A percentile compares a stretch with the other conserved stretches of the same genome.
These are phyloP conservation scores for Glycyrrhiza uralensis DNA, from an alignment of 306 rosid species.

Conservation along the genomic window DNA sequence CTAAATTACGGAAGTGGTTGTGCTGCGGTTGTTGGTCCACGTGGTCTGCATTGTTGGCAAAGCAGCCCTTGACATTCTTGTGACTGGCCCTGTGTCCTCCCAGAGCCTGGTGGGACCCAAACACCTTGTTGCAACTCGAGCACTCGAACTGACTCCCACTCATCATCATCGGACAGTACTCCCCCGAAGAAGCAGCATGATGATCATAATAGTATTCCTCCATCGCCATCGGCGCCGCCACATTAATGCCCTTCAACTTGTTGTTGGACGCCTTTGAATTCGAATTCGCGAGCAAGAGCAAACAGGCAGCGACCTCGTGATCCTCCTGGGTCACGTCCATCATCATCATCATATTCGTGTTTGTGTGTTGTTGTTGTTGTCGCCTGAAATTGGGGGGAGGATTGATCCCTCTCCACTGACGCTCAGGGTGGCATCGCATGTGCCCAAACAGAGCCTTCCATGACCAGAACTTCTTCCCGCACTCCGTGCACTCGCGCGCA, in stretches of 20 bases:
- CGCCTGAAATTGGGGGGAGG: constrained; percentile 47
- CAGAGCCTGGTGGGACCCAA: constrained; percentile 77
- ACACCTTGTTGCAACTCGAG: constrained; percentile 75
- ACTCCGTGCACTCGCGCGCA: constrained; percentile 60
- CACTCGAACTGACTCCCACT: constrained; percentile 42
- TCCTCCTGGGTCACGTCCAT: constrained; percentile 54
- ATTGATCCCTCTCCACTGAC: constrained; percentile 78
- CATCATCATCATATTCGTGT: too few species aligned
- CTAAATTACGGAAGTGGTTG: too few species aligned
- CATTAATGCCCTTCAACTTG: neutral
- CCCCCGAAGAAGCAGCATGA: neutral
- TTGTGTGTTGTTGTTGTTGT: neutral
- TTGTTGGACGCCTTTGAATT: neutral
- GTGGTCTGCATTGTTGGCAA: constrained; percentile 42
- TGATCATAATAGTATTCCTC: too few species aligned
- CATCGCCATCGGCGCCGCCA: too few species aligned
- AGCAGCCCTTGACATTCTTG: constrained; percentile 72
- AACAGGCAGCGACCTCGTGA: constrained; percentile 54
- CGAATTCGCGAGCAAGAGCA: constrained; percentile 50
- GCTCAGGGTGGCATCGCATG: constrained; percentile 96
- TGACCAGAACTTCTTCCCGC: constrained; percentile 76
- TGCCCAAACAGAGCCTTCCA: constrained; percentile 86
- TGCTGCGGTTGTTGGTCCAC: constrained; percentile 1
- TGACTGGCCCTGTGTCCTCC: constrained; percentile 81
- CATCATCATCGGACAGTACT: neutral